Evolutionary conservation across 2,329 filamentous ascomycete genomes (phyloP), one percentile per base, ranked within the genome.

Genomic region (Phialophora tarda): DNA sequence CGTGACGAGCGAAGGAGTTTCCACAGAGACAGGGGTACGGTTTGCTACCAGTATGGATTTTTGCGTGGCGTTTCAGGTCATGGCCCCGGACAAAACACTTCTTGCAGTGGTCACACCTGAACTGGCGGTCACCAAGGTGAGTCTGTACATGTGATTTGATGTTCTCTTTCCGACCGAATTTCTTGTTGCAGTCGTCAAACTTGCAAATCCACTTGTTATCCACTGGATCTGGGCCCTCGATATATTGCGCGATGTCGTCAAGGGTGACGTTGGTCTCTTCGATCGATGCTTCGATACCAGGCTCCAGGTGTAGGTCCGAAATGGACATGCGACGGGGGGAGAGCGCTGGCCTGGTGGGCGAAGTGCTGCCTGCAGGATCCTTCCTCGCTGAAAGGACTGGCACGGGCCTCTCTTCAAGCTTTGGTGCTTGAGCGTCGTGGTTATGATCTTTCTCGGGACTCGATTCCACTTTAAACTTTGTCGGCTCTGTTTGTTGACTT

Each of bases 111-210:
- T 94, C 93, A 80, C 95, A 99, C 78, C 92, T 90, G 81, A 92
- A 99, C 77, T 97, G 95, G 56, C 95, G 87, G 78, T 99, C 95
- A 74, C 96, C 95, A 70, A 99, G 89, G 79, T 99, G 95, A 3
- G 95, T 99, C 80, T 99, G 95, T 14, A 99, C 92, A 77, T 99
- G 95, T 0, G 93, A 96, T 77, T 97, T 96, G 82, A 98, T 97
- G 80, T 99, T 98, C 78, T 99, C 95, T 78, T 97, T 96, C 73
- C 95, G 88, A n/a, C 93, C 94, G 76, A 99, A 98, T 61, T 89
- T 87, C 78, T 97, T 96, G 72, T 89, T 86, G 78, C 95, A 99
- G 30, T 88, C 89, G 8, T 92, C 82, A 73, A 81, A 93, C n/a
- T 87, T 79, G 76, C 91, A 95, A 6, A 88, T 82, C 89, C 90